Evolutionary conservation across 2,329 filamentous ascomycete genomes (phyloP), one percentile per base, ranked within the genome.

Genomic region (Verticillium isaacii): DNA sequence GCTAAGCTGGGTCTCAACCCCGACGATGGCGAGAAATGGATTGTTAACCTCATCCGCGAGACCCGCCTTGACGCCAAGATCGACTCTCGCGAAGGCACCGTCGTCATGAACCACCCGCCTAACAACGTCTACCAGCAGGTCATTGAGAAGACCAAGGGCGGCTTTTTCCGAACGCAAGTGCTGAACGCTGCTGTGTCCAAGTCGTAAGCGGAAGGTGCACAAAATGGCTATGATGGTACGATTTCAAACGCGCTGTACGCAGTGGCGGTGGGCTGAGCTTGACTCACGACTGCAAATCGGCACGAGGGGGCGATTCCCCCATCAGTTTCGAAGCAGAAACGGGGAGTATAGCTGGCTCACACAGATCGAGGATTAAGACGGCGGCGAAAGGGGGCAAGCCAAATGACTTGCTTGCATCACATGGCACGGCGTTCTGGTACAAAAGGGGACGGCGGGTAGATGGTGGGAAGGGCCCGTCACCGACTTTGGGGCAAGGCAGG

Each of bases 1-100:
- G 90, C 88, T 66, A 91, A 95, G 75, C 88, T 99, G 64, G 95
- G 94, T 67, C 85, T 99, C 67, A 92, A 90, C 74, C 89, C 93
- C 71, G 92, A 96, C 73, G 95, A 98, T 73, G 95, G 95, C 71
- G 95, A 99, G 87, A 99, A 99, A 84, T 99, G 95, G 95, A 99
- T 99, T 73, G 95, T 99, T 71, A 99, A 99, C 83, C 85, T 99
- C 67, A 99, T 99, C 79, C 90, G 95, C 66, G 95, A 99, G 80
- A 99, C 95, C 29, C 87, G 93, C 66, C 91, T 99, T 66, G 95
- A 99, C 74, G 95, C 95, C 72, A 99, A 99, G 87, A 98, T 98
- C 75, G 95, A 99, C 81, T 97, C 96, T 82, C 92, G 98, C 83
- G 92, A 96, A 80, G 95, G 95, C 73, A 98, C 95, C 60, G 95